These are phyloP conservation scores for Sporothrix humicola DNA, from an alignment of 2,329 filamentous ascomycete species.

Conservation along the genomic window DNA sequence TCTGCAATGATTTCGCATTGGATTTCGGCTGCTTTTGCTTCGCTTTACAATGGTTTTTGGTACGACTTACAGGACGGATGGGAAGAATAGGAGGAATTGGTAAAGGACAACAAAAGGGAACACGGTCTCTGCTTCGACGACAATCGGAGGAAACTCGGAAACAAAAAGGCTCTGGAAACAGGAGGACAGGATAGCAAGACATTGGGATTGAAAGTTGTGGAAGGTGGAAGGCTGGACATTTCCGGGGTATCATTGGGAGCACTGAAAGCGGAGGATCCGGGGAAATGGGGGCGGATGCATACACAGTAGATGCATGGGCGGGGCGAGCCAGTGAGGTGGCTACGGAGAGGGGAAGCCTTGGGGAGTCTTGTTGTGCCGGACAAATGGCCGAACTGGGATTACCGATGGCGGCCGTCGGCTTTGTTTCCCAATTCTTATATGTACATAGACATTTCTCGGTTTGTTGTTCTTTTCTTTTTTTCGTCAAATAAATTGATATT, in stretches of 20 bases:
- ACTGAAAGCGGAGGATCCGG: slow-evolving; percentile 1
- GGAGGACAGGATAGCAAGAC: background rate
- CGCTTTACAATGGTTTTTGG: background rate
- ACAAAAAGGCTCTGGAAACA: no score
- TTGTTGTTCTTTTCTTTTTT: background rate
- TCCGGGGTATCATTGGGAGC: slow-evolving; percentile 10
- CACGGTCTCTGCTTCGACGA: background rate
- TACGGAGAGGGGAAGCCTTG: slow-evolving; percentile 7
- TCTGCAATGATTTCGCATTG: background rate
- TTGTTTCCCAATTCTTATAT: background rate
- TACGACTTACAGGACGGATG: background rate
- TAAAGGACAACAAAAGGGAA: background rate
- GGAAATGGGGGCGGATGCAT: slow-evolving; percentile 1
- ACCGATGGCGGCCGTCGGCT: background rate
- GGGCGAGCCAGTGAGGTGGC: background rate
- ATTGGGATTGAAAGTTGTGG: background rate
- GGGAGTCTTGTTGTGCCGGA: background rate
- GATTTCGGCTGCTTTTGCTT: background rate
- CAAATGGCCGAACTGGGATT: slow-evolving; percentile 1
- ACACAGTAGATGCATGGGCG: no score
- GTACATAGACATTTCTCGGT: background rate
- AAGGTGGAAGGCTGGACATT: background rate
- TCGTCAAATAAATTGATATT: background rate
- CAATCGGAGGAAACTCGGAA: background rate
- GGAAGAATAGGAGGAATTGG: background rate